These are phyloP conservation scores for Collybiopsis confluens DNA, from an alignment of 768 basidiomycete species.

Conservation along the genomic window DNA sequence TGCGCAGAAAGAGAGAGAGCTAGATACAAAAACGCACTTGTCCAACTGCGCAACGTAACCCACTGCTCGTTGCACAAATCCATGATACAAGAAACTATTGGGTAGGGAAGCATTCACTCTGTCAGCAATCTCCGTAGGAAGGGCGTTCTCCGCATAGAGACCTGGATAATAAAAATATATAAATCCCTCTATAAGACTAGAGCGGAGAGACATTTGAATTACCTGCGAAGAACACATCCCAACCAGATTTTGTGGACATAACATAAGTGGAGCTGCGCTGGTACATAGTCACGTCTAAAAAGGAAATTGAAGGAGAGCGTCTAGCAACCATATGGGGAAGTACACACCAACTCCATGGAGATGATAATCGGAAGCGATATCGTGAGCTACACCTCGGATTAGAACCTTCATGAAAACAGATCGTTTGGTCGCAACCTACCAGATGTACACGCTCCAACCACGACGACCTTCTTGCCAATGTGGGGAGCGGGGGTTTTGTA, in stretches of 20 bases:
- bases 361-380: slow-evolving; percentile 44
- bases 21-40: slow-evolving; percentile 31
- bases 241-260: slow-evolving; percentile 34
- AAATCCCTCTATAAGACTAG: neutral
- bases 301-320: neutral
- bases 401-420: slow-evolving; percentile 2
- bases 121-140: slow-evolving; percentile 50
- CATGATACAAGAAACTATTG: slow-evolving; percentile 24
- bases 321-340: neutral
- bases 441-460: slow-evolving; percentile 65
- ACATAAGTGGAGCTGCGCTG: slow-evolving; percentile 53
- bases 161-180: slow-evolving; percentile 15
- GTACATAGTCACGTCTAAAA: slow-evolving; percentile 50
- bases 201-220: slow-evolving; percentile 3
- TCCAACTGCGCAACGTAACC: slow-evolving; percentile 50
- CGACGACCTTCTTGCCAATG: slow-evolving; percentile 64
- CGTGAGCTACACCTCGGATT: slow-evolving; percentile 29
- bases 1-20: neutral
- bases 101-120: slow-evolving; percentile 48
- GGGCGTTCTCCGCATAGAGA: slow-evolving; percentile 41
- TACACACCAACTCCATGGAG: slow-evolving; percentile 40
- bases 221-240: slow-evolving; percentile 25
- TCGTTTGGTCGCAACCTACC: slow-evolving; percentile 27
- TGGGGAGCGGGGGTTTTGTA: slow-evolving; percentile 56
- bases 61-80: slow-evolving; percentile 29